phyloP scores from a whole-genome alignment of 345 rosid species.

The Hypericum androsaemum region DNA sequence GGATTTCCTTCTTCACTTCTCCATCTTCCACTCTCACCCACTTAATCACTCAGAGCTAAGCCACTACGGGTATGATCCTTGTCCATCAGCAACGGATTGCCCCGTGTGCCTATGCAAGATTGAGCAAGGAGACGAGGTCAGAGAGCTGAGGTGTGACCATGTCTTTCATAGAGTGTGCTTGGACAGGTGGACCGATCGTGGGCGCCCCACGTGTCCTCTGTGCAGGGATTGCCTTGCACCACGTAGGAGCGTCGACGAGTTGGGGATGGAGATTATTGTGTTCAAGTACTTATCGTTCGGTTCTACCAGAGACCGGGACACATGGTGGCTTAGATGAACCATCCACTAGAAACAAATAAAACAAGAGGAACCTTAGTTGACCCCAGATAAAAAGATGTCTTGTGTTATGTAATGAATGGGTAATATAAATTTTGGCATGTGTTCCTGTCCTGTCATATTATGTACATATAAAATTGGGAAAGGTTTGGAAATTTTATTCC shows the following conservation, averaged over 20 bases:
- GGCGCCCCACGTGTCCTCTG: neutral
- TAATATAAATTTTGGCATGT: too few relatives aligned
- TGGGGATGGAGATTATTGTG: neutral
- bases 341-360: too few relatives aligned
- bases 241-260: too few relatives aligned
- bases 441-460: too few relatives aligned
- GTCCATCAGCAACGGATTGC: neutral
- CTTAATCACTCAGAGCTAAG: neutral
- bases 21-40: neutral
- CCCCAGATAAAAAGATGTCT: too few relatives aligned
- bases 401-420: too few relatives aligned
- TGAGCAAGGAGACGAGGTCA: neutral
- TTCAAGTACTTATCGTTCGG: neutral
- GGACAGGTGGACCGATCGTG: neutral
- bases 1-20: slow-evolving; percentile 10
- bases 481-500: too few relatives aligned
- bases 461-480: too few relatives aligned
- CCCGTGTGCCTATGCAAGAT: slow-evolving; percentile 9
- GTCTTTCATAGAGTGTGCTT: neutral
- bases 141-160: neutral
- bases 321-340: too few relatives aligned
- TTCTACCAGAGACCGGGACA: too few relatives aligned
- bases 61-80: neutral
- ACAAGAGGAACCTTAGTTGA: too few relatives aligned
- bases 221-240: neutral